Evolutionary conservation across 2,329 filamentous ascomycete species (phyloP), one percentile per base, ranked within the genome.

Genomic region (Pyrenophora graminea): DNA sequence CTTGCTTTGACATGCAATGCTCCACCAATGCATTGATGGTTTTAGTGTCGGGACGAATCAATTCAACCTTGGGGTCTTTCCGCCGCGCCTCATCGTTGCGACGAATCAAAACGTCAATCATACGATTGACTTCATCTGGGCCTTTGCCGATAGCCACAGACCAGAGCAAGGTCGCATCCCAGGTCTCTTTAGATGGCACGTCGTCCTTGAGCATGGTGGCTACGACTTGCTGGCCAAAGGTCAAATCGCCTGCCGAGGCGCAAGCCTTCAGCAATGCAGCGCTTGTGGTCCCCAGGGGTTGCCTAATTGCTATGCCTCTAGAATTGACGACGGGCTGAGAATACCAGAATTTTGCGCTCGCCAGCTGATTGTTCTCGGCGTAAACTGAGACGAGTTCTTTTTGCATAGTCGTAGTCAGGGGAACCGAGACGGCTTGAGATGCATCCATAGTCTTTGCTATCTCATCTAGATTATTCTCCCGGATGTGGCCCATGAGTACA

Each of bases 21-120:
- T 84, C 81, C 15, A 97, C 80, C 21, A 97, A 79, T 5, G 79
- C 76, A 66, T 97, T 96, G 63, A 97, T 85, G 5, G 88, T 91
- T 3, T 81, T 75, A 6, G 85, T 85, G 47, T 90, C 86, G 0
- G 91, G 84, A 6, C 64, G 49, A 6, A 77, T 72, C 3, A 81
- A 60, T 6, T 41, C 48, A 3, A 53, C 12, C 0, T 48, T 39
- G 1, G 57, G 64, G 18, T 58, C 43, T 19, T 63, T 56, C 13
- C 76, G 74, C 48, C 77, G 68, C 49, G 80, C 71, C 53, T 79
- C 70, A 45, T 76, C 64, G 55, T 77, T 80, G 41, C 79, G 75
- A 32, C 76, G 72, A n/a, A 78, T 72, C 80, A 91, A 87, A 17
- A 86, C 79, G 37, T 82, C 77, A 52, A 94, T 82, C 84, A 92